Evolutionary conservation across 768 basidiomycete species (phyloP).

Genomic region (Lactarius vividus): DNA sequence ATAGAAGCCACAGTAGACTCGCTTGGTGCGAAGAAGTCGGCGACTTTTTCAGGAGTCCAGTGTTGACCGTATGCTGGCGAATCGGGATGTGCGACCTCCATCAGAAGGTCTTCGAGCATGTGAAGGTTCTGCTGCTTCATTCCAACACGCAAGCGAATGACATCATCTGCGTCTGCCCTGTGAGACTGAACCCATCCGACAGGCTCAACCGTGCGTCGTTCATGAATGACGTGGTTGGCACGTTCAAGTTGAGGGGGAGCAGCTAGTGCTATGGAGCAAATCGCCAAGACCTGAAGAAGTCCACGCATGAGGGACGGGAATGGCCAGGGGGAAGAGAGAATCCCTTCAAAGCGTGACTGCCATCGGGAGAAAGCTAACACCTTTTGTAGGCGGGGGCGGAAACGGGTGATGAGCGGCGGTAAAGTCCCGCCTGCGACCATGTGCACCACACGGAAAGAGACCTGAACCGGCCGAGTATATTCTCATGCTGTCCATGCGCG

Average conservation of each 20-base stretch:
- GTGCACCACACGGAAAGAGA: not conserved
- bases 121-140: slow-evolving; percentile 44
- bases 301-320: slow-evolving; percentile 14
- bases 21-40: slow-evolving; percentile 42
- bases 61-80: slow-evolving; percentile 47
- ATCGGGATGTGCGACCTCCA: slow-evolving; percentile 44
- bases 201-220: slow-evolving; percentile 39
- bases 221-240: slow-evolving; percentile 36
- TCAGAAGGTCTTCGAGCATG: slow-evolving; percentile 41
- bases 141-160: slow-evolving; percentile 45
- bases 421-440: not conserved
- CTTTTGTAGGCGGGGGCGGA: not conserved
- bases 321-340: not conserved
- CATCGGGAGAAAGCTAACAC: not conserved
- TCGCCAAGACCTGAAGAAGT: slow-evolving; percentile 17
- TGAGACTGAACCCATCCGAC: slow-evolving; percentile 35
- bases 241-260: slow-evolving; percentile 19
- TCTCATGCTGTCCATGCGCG: not conserved
- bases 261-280: slow-evolving; percentile 27
- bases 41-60: slow-evolving; percentile 41
- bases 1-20: slow-evolving; percentile 38
- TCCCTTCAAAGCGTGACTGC: not conserved
- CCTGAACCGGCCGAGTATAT: not conserved
- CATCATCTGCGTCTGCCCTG: slow-evolving; percentile 33
- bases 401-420: not conserved